Evolutionary conservation across 179 eudicot genomes (phyloP).

Genomic region (Dionaea muscipula): DNA sequence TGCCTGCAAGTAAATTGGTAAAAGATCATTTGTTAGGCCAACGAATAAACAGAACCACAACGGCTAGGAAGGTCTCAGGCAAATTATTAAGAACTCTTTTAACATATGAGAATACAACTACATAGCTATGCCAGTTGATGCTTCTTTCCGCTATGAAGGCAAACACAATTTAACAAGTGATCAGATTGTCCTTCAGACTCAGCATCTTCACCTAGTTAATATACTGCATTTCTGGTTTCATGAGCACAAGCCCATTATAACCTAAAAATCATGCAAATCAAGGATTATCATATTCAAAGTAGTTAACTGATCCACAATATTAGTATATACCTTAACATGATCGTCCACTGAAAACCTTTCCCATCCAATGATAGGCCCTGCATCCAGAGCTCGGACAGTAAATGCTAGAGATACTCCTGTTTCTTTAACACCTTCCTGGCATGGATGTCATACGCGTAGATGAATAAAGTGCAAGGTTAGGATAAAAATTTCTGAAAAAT

Average conservation of each 20-base stretch:
- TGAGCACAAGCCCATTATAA: too few species aligned
- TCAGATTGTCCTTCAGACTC: too few species aligned
- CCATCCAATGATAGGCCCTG: conserved; percentile 72
- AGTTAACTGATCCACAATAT: not conserved
- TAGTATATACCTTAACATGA: conserved; percentile 50
- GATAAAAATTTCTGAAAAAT: conserved; percentile 3
- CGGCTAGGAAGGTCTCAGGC: too few species aligned
- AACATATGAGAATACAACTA: too few species aligned
- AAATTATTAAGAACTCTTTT: too few species aligned
- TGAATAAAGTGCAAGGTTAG: conserved; percentile 2
- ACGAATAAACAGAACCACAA: not conserved
- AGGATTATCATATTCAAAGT: too few species aligned
- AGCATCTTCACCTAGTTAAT: too few species aligned
- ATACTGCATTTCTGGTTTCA: too few species aligned
- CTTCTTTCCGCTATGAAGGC: too few species aligned
- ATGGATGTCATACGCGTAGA: conserved; percentile 1
- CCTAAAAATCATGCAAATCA: too few species aligned
- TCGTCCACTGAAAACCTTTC: conserved; percentile 56
- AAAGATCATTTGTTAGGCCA: conserved; percentile 15
- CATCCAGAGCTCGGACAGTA: conserved; percentile 81
- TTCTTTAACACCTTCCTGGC: conserved; percentile 84
- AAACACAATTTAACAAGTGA: too few species aligned
- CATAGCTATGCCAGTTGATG: too few species aligned
- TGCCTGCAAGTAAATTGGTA: conserved; percentile 52
- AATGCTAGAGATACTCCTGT: conserved; percentile 89